phyloP scores from a whole-genome alignment of 2,329 filamentous ascomycete species.

The Aspergillus sp. region DNA sequence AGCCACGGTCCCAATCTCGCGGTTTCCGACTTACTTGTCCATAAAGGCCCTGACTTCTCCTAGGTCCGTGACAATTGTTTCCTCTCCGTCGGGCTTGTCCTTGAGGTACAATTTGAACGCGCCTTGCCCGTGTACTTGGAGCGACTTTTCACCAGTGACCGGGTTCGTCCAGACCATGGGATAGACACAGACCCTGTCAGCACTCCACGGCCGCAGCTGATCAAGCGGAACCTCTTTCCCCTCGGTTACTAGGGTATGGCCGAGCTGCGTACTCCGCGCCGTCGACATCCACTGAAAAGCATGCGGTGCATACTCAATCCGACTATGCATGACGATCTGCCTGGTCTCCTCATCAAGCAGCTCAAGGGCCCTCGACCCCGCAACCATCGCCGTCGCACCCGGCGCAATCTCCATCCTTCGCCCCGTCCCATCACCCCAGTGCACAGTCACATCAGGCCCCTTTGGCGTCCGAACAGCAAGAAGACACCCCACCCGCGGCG shows the following conservation, averaged over 20 bases:
- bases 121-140: conserved; percentile 3
- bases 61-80: background rate
- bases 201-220: background rate
- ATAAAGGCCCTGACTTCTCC: conserved; percentile 1
- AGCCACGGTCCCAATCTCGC: background rate
- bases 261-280: conserved; percentile 2
- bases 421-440: conserved; percentile 7
- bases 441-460: conserved; percentile 5
- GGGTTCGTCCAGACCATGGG: conserved; percentile 9
- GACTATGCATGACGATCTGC: conserved; percentile 1
- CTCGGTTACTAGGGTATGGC: conserved; percentile 3
- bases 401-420: conserved; percentile 6
- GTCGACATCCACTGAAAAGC: conserved; percentile 10
- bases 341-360: background rate
- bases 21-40: background rate
- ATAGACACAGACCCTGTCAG: conserved; percentile 4
- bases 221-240: conserved; percentile 2
- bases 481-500: conserved; percentile 2
- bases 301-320: conserved; percentile 8
- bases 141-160: conserved; percentile 1
- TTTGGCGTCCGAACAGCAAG: conserved; percentile 6
- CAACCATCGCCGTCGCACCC: conserved; percentile 5
- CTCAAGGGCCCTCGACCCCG: conserved; percentile 1
- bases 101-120: conserved; percentile 3
- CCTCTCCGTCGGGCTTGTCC: background rate